Evolutionary conservation across 2,329 filamentous ascomycete genomes (phyloP), one percentile per base, ranked within the genome.

Genomic region (Drechslerella coelobrocha): DNA sequence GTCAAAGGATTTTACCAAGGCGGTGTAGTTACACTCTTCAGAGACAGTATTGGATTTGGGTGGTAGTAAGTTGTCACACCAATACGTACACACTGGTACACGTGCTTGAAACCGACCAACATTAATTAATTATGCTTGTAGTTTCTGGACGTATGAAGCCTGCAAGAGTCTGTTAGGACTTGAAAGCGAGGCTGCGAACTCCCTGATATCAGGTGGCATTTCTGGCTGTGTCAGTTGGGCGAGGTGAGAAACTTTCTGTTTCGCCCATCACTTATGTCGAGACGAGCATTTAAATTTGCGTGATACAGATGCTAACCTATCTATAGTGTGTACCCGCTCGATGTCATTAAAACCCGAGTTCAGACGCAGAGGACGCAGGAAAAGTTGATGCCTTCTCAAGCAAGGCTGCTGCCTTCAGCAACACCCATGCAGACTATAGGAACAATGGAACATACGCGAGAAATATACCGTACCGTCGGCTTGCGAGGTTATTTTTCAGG

Each of bases 11-110:
- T 97, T 21, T 97, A 96, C 77, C 84, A 87, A 72, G 93, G 92
- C 19, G 93, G 93, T 19, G 82, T 81, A 0, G 86, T 97, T 14
- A 97, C 93, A 0, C 90, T 89, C 57, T 77, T 93, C 41, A 84
- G 93, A 53, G 93, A 97, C 79, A 88, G 89, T 65, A 85, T 97
- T 61, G 93, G 93, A n/a, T 97, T 97, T 79, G 93, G 92, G 0
- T 97, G 97, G 79, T 97, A 97, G 84, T 86, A 82, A 76, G 83
- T 76, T 59, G 10, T n/a, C 41, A 6, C 19, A n/a, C n/a, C n/a
- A n/a, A n/a, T n/a, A n/a, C n/a, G n/a, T n/a, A n/a, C n/a, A n/a
- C n/a, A n/a, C n/a, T n/a, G n/a, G n/a, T n/a, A n/a, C n/a, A n/a
- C n/a, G n/a, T n/a, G n/a, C n/a, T n/a, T n/a, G n/a, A n/a, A n/a